A percentile compares a stretch with the other conserved stretches of the same genome.
Conservation (phyloP, 139 green algal species). For the Volvox africanus region DNA sequence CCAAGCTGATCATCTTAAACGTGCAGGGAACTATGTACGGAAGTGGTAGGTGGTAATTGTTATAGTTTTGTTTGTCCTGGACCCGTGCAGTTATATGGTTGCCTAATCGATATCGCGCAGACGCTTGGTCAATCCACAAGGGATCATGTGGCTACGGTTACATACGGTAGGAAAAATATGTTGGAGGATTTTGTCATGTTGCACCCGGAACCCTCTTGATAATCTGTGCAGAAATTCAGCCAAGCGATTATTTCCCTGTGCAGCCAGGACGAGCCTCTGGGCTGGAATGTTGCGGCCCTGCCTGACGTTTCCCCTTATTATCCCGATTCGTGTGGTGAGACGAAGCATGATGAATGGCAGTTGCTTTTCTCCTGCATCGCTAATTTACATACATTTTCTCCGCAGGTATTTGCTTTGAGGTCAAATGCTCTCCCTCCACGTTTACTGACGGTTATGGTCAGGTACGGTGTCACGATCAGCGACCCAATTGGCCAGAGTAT, state of each 20-base stretch:
- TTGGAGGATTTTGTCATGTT: not conserved
- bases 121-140: conserved; percentile 50
- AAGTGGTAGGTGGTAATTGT: not conserved
- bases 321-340: conserved; percentile 41
- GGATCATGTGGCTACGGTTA: conserved; percentile 53
- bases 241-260: not conserved
- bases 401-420: conserved; percentile 49
- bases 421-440: conserved; percentile 39
- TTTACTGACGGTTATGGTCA: conserved; percentile 51
- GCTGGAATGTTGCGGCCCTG: conserved; percentile 42
- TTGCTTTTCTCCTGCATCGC: not conserved
- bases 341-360: not conserved
- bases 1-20: not conserved
- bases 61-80: not conserved
- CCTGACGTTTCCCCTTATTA: conserved; percentile 46
- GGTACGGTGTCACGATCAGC: not conserved
- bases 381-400: not conserved
- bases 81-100: not conserved
- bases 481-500: not conserved
- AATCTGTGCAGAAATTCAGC: not conserved
- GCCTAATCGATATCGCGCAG: not conserved
- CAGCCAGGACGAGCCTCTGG: conserved; percentile 46
- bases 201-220: not conserved
- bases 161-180: conserved; percentile 18
- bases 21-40: conserved; percentile 38